Evolutionary conservation across 495 filamentous ascomycete species (phyloP), one percentile per base, ranked within the genome.

Genomic region (Venustampulla echinocandica): DNA sequence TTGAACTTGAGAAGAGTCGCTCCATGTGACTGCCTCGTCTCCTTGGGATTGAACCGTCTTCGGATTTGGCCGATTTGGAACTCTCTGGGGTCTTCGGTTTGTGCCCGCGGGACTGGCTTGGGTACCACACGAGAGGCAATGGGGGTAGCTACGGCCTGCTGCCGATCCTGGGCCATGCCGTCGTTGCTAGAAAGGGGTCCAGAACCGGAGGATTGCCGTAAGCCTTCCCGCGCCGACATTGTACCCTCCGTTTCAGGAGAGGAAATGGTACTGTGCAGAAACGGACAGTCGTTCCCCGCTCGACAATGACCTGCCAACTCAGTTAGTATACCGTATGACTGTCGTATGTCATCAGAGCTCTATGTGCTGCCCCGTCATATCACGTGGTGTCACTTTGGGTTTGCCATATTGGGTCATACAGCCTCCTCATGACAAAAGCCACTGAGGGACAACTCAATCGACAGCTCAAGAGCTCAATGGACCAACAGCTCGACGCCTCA

Each of bases 31-130:
- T 71, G 61, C 44, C 74, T 62, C 9, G 63, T 65, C 55, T 86
- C 77, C 15, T 69, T 67, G 22, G 84, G 81, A 35, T 69, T 73
- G 59, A 79, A 93, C 10, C 88, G 77, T 24, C 80, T 79, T 54
- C 75, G 72, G 45, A 95, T 60, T 65, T 93, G 88, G 42, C 75
- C 74, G 42, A 92, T 64, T 56, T 93, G 84, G 55, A 90, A 93
- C 21, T 71, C 75, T 46, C 85, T 70, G 11, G 85, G 83, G 59
- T 90, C 75, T 30, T 79, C 73, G 27, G 66, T 56, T 61, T 90
- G 82, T 7, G 71, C 62, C 41, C 72, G 71, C 4, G 87, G 78
- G 4, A 83, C 61, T 9, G 87, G 87, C 50, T 80, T 77, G 44
- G 70, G 60, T 19, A 83, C 74, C 28, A 80, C 64, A 44, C 75